phyloP scores from a whole-genome alignment of 2,329 filamentous ascomycete species.

The Elsinoe fawcettii region DNA sequence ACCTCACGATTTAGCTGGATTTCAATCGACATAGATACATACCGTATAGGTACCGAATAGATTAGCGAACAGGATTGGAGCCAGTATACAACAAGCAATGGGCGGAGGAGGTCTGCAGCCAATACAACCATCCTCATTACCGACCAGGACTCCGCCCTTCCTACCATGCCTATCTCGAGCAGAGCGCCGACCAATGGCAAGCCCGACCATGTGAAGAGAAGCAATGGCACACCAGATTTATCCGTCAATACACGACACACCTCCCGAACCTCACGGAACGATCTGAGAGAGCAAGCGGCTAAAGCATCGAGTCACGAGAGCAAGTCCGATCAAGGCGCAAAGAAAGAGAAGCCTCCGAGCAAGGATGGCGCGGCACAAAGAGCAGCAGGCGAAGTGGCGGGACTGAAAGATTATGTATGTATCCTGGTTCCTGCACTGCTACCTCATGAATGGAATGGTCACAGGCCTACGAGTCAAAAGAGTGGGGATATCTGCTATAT shows the following conservation, averaged over 20 bases:
- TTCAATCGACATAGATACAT: neutral
- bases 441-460: neutral
- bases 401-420: slow-evolving; percentile 71
- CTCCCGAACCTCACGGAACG: slow-evolving; percentile 1
- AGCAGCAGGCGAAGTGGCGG: slow-evolving; percentile 63
- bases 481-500: slow-evolving; percentile 4
- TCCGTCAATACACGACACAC: slow-evolving; percentile 5
- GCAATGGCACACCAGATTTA: slow-evolving; percentile 9
- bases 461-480: slow-evolving; percentile 10
- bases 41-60: neutral
- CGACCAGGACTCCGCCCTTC: neutral
- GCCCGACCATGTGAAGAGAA: slow-evolving; percentile 15
- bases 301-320: slow-evolving; percentile 9
- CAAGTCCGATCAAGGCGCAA: slow-evolving; percentile 1
- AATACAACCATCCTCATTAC: neutral
- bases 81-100: neutral
- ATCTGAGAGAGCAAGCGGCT: neutral
- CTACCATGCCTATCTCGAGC: slow-evolving; percentile 8
- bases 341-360: slow-evolving; percentile 38
- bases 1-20: slow-evolving; percentile 6
- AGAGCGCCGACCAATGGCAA: slow-evolving; percentile 5
- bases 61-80: neutral
- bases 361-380: slow-evolving; percentile 56
- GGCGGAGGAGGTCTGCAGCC: neutral
- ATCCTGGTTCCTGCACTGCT: neutral